These are phyloP conservation scores for Claviceps arundinis DNA, from an alignment of 2,329 filamentous ascomycete species.

Conservation along the genomic window DNA sequence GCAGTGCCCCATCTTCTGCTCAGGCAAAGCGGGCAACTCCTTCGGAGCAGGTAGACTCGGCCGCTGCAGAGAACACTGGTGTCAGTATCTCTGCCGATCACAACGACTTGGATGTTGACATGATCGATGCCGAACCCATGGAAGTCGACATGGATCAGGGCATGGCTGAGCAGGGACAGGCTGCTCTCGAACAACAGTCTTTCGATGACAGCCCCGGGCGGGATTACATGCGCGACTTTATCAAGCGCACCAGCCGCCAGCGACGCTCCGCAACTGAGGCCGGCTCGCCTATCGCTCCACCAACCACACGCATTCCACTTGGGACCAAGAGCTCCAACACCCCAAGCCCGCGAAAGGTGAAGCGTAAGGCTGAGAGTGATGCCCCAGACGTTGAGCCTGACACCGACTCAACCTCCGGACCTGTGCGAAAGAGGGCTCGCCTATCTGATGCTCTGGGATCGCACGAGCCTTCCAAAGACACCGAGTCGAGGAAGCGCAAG, in stretches of 20 bases:
- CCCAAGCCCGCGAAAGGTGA: conserved; percentile 18
- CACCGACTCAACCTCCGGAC: conserved; percentile 10
- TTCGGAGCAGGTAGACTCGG: background rate
- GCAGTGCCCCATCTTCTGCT: background rate
- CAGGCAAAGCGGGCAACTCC: background rate
- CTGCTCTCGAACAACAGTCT: background rate
- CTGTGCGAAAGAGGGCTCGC: conserved; percentile 14
- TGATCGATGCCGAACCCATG: too few relatives aligned
- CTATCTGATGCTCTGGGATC: conserved; percentile 1
- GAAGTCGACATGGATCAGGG: background rate
- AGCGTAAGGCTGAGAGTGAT: conserved; percentile 18
- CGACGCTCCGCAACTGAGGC: conserved; percentile 16
- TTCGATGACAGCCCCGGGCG: conserved; percentile 21
- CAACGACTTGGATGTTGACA: background rate
- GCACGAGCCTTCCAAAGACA: too few relatives aligned
- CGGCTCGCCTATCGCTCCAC: conserved; percentile 18
- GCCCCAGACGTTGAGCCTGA: conserved; percentile 10
- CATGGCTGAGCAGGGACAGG: background rate
- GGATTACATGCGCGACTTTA: conserved; percentile 22
- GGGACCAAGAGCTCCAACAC: conserved; percentile 23
- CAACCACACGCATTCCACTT: conserved; percentile 17
- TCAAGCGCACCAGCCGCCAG: conserved; percentile 19
- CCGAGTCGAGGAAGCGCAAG: too few relatives aligned
- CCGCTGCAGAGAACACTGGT: background rate
- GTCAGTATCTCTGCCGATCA: background rate